Percentiles rank a stretch among this genome's conserved stretches.
Conservation (phyloP, 2,329 filamentous ascomycete genomes). For the Penicillium concentricum region DNA sequence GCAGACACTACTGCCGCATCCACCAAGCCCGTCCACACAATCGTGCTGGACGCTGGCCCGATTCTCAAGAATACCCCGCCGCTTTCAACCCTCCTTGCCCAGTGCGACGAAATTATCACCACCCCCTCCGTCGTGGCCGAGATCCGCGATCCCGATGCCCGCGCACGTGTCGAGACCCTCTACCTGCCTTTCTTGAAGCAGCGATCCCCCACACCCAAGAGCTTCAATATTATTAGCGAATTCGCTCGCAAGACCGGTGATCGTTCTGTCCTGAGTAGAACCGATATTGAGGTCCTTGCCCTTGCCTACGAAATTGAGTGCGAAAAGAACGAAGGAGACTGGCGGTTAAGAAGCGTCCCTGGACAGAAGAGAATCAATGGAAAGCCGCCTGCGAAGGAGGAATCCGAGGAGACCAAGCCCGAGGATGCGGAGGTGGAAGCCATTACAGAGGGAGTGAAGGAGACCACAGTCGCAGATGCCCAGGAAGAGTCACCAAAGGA, state of each 20-base stretch:
- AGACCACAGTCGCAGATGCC: slow-evolving; percentile 27
- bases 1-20: slow-evolving; percentile 20
- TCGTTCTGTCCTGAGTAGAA: slow-evolving; percentile 78
- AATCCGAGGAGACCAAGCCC: slow-evolving; percentile 29
- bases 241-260: slow-evolving; percentile 92
- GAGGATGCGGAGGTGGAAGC: slow-evolving; percentile 29
- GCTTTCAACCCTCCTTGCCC: slow-evolving; percentile 74
- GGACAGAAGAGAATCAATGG: slow-evolving; percentile 78
- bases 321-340: slow-evolving; percentile 85
- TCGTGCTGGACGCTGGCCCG: slow-evolving; percentile 87
- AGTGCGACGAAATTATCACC: slow-evolving; percentile 75
- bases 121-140: slow-evolving; percentile 83
- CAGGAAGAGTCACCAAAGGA: slow-evolving; percentile 23
- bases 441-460: slow-evolving; percentile 30
- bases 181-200: slow-evolving; percentile 81
- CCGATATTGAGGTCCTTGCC: slow-evolving; percentile 86
- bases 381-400: slow-evolving; percentile 54
- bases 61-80: slow-evolving; percentile 91
- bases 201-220: slow-evolving; percentile 70
- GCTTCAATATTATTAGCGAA: slow-evolving; percentile 73
- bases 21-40: slow-evolving; percentile 71
- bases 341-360: slow-evolving; percentile 74
- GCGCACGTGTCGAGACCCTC: slow-evolving; percentile 76
- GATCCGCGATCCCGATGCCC: slow-evolving; percentile 79
- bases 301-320: slow-evolving; percentile 93